phyloP scores from a whole-genome alignment of 2,329 filamentous ascomycete species.

The Aspergillus fumigatus region DNA sequence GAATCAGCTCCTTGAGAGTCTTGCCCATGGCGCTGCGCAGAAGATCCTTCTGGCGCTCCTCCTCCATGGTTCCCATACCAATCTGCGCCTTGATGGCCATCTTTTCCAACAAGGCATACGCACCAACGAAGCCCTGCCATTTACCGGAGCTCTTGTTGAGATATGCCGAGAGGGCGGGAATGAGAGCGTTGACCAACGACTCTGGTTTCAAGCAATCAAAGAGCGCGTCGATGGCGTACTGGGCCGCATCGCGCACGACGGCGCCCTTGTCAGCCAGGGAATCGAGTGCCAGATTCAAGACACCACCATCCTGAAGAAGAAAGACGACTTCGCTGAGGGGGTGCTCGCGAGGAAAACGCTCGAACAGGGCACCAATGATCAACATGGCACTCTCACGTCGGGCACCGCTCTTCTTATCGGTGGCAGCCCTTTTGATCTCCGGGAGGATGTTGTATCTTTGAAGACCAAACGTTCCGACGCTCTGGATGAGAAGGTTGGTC shows the following conservation, averaged over 20 bases:
- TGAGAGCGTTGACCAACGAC: conserved; percentile 73
- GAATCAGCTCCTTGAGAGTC: conserved; percentile 74
- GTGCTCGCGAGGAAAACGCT: conserved; percentile 75
- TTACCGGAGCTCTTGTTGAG: conserved; percentile 81
- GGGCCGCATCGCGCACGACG: conserved; percentile 83
- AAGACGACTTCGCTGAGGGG: conserved; percentile 76
- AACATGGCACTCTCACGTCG: conserved; percentile 91
- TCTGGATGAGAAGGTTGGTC: conserved; percentile 60
- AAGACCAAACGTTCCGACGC: conserved; percentile 60
- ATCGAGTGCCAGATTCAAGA: conserved; percentile 73
- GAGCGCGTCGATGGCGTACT: conserved; percentile 88
- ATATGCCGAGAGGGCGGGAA: conserved; percentile 72
- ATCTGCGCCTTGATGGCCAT: conserved; percentile 95
- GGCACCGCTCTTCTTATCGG: conserved; percentile 88
- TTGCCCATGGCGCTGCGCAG: conserved; percentile 85
- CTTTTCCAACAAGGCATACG: conserved; percentile 76
- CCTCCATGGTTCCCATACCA: conserved; percentile 75
- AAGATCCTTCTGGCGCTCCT: conserved; percentile 82
- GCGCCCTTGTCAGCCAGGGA: conserved; percentile 83
- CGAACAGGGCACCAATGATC: conserved; percentile 86
- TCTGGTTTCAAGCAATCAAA: conserved; percentile 77
- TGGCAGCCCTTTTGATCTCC: conserved; percentile 69
- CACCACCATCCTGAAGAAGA: conserved; percentile 70
- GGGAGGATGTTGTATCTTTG: conserved; percentile 58
- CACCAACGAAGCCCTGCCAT: conserved; percentile 94